Percentiles rank a stretch among this genome's conserved stretches.
phyloP scores from a whole-genome alignment of 2,329 filamentous ascomycete genomes.

The Cadophora sp. region DNA sequence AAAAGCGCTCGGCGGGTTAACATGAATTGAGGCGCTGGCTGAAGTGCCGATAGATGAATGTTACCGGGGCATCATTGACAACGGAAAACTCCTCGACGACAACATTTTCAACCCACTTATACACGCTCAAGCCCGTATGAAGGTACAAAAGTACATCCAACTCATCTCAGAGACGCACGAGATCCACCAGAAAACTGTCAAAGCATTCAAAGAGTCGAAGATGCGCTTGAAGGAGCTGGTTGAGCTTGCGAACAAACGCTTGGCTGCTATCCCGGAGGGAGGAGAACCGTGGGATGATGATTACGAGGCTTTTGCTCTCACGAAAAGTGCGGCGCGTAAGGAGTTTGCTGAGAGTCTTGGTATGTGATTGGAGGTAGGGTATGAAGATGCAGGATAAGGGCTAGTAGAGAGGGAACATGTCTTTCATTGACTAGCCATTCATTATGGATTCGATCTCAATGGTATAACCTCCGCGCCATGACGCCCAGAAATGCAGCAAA shows the following conservation, averaged over 20 bases:
- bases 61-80: not conserved
- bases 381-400: too few relatives aligned
- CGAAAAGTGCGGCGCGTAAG: not conserved
- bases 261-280: not conserved
- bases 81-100: not conserved
- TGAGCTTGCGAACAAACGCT: not conserved
- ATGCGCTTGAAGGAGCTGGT: not conserved
- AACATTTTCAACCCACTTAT: not conserved
- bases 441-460: not conserved
- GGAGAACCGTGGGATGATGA: not conserved
- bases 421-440: slow-evolving; percentile 1
- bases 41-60: not conserved
- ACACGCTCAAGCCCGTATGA: not conserved
- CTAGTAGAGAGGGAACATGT: not conserved
- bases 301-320: not conserved
- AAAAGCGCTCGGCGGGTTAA: too few relatives aligned
- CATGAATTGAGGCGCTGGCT: not conserved
- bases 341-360: not conserved
- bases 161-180: not conserved
- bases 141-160: not conserved
- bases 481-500: slow-evolving; percentile 4
- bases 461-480: not conserved
- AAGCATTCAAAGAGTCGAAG: not conserved
- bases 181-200: not conserved
- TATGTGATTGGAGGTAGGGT: not conserved